Conservation (phyloP, 306 rosid genomes). For the Dalbergia cultrata region DNA sequence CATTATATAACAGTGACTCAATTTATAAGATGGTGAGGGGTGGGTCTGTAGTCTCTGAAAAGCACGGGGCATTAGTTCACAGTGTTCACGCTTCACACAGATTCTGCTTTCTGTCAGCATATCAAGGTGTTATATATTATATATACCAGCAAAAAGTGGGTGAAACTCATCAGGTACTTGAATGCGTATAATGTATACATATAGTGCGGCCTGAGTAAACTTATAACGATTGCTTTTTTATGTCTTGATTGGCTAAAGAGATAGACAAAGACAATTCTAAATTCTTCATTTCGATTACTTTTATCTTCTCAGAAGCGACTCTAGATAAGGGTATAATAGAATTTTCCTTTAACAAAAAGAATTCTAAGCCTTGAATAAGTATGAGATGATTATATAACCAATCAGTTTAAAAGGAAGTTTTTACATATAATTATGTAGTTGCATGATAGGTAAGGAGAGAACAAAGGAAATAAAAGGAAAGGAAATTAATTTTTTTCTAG, state of each 20-base stretch:
- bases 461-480: no score
- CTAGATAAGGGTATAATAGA: no score
- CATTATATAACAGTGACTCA: not conserved
- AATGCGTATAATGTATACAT: not conserved
- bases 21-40: constrained; percentile 32
- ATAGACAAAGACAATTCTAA: not conserved
- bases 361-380: not conserved
- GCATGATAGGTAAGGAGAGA: no score
- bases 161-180: not conserved
- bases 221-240: not conserved
- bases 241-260: not conserved
- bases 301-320: no score
- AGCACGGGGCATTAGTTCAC: not conserved
- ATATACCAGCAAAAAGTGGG: not conserved
- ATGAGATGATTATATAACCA: no score
- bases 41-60: constrained; percentile 29
- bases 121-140: not conserved
- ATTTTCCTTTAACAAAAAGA: no score
- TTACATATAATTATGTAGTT: no score
- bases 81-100: not conserved
- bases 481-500: no score
- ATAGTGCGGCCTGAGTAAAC: not conserved
- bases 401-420: no score
- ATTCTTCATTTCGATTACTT: not conserved
- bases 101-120: constrained; percentile 13